Evolutionary conservation across 2,329 filamentous ascomycete species (phyloP), one percentile per base, ranked within the genome.

Genomic region (Dendrostoma leiphaemia): DNA sequence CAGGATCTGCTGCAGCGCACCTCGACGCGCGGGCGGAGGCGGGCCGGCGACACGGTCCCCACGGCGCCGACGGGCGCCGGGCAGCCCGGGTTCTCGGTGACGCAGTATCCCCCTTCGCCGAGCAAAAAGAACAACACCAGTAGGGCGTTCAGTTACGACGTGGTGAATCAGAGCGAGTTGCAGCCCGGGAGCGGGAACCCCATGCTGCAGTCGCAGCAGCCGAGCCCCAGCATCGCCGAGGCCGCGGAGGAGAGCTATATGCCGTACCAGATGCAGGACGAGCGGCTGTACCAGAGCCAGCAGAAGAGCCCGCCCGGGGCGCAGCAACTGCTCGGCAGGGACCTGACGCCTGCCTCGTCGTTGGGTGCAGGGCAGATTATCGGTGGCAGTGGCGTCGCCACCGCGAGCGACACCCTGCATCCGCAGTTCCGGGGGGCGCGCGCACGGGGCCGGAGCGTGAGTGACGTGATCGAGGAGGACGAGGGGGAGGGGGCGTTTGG

Each of bases 21-120:
- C 34, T 57, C 47, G 32, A 53, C 53, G 13, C 50, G 40, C 9
- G 56, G 56, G 2, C 56, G 53, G 8, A 47, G 56, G 37, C 51
- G 48, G 46, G 53, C 56, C 4, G 56, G 56, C 17, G 53, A 57
- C 2, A 50, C 48, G 21, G 32, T 58, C 6, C 53, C 56, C 15
- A 4, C 45, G 7, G 40, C 34, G 4, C 46, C 53, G 4, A 28
- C 56, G 3, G 38, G 49, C 21, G 35, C 40, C 8, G 48, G 37
- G 21, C 37, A 35, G 43, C 56, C 56, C 17, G 49, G 49, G 15
- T 32, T 58, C 26, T 29, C 47, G 15, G 45, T 58, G 4, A 58
- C 53, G 13, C 48, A 56, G 34, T 47, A 56, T 29, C n/a, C n/a
- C n/a, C n/a, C n/a, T n/a, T n/a, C n/a, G n/a, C n/a, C n/a, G n/a